Evolutionary conservation across 2,329 filamentous ascomycete species (phyloP).

Genomic region (Trichoderma cornu-damae): DNA sequence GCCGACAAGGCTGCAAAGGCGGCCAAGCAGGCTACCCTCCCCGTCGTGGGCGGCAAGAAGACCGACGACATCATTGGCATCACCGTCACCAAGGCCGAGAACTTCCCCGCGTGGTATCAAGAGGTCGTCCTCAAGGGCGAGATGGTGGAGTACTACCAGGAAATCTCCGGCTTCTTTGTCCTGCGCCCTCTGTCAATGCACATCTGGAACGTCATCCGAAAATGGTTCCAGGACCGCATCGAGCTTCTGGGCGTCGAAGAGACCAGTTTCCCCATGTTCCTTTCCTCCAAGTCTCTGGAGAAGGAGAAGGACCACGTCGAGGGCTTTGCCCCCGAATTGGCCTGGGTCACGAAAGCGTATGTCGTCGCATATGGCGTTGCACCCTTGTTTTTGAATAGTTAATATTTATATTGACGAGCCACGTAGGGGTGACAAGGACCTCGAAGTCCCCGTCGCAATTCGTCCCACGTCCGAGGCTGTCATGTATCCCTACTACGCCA

Average conservation of each 20-base stretch:
- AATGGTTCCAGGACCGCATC: constrained; percentile 68
- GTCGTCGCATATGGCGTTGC: constrained; percentile 30
- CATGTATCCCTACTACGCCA: constrained; percentile 94
- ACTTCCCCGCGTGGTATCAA: constrained; percentile 95
- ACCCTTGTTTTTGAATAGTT: too few relatives aligned
- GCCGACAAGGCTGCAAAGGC: constrained; percentile 59
- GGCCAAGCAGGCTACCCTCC: constrained; percentile 48
- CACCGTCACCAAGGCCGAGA: constrained; percentile 74
- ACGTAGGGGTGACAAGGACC: constrained; percentile 75
- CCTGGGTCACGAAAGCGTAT: constrained; percentile 81
- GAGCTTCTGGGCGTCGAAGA: constrained; percentile 91
- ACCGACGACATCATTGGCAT: constrained; percentile 75
- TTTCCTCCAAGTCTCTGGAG: constrained; percentile 81
- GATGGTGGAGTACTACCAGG: constrained; percentile 91
- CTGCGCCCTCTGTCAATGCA: constrained; percentile 67
- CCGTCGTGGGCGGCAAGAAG: constrained; percentile 56
- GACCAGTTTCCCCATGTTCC: constrained; percentile 93
- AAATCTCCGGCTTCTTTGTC: constrained; percentile 97
- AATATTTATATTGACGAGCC: neutral
- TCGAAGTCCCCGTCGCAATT: constrained; percentile 72
- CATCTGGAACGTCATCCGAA: constrained; percentile 61
- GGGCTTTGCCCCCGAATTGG: constrained; percentile 91
- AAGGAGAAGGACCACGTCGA: constrained; percentile 95
- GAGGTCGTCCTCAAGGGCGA: constrained; percentile 95
- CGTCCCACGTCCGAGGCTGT: constrained; percentile 68